Evolutionary conservation across 2,329 filamentous ascomycete genomes (phyloP).

Genomic region (Colletotrichum cereale): DNA sequence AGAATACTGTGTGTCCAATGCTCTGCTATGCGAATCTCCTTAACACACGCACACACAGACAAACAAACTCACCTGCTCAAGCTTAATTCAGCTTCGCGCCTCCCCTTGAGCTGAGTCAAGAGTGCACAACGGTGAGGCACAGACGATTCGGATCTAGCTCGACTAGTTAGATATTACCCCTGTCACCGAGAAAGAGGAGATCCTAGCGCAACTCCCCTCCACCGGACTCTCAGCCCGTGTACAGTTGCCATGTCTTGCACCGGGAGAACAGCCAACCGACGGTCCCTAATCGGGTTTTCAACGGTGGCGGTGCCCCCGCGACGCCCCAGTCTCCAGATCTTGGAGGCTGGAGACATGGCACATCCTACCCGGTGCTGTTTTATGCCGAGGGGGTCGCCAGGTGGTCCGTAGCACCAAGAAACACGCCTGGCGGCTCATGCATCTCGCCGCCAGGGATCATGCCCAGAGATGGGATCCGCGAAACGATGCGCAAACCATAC

Average conservation of each 20-base stretch:
- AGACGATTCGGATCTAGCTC: conserved; percentile 19
- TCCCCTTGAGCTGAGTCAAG: background rate
- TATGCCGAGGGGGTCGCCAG: background rate
- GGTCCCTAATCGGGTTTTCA: conserved; percentile 11
- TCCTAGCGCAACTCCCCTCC: conserved; percentile 22
- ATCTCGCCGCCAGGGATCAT: background rate
- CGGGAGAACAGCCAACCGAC: conserved; percentile 29
- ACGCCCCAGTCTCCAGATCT: conserved; percentile 16
- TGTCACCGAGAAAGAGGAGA: conserved; percentile 17
- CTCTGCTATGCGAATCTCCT: background rate
- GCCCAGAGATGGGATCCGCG: conserved; percentile 8
- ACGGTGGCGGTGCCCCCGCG: background rate
- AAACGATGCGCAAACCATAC: conserved; percentile 16
- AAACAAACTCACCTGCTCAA: conserved; percentile 14
- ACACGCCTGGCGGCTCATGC: conserved; percentile 23
- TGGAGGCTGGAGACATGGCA: background rate
- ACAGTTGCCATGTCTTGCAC: conserved; percentile 14
- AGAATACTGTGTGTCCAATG: conserved; percentile 7
- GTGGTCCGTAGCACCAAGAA: conserved; percentile 18
- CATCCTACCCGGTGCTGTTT: background rate
- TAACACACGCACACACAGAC: background rate
- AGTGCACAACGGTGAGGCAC: conserved; percentile 11
- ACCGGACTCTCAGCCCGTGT: background rate
- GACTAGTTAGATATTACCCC: conserved; percentile 13
- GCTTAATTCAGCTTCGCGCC: conserved; percentile 24